A percentile compares a stretch with the other conserved stretches of the same genome.
phyloP scores from a whole-genome alignment of 1,284 basidiomycete genomes.

The Entoloma clypeatum region DNA sequence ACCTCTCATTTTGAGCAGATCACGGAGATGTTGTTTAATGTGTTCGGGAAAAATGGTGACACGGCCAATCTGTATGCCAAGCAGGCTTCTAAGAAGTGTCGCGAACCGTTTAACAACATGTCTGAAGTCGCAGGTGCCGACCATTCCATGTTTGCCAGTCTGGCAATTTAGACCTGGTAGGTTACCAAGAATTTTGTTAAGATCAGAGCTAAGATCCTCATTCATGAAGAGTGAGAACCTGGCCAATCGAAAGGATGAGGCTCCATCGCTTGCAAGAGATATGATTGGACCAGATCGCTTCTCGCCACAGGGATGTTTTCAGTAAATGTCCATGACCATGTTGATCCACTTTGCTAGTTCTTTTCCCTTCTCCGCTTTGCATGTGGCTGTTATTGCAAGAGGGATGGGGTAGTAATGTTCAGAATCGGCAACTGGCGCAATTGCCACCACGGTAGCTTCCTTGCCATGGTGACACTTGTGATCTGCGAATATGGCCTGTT shows the following conservation, averaged over 20 bases:
- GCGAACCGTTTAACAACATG: conserved; percentile 30
- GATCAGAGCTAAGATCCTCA: conserved; percentile 12
- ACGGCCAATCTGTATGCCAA: conserved; percentile 18
- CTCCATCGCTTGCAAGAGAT: conserved; percentile 27
- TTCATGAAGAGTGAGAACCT: conserved; percentile 19
- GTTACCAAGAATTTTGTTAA: conserved; percentile 14
- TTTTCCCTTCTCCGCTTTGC: conserved; percentile 23
- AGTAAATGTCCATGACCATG: conserved; percentile 14
- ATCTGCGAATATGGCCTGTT: conserved; percentile 12
- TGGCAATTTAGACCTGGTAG: conserved; percentile 23
- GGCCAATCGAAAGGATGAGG: conserved; percentile 21
- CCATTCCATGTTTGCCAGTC: conserved; percentile 15
- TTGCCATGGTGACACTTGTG: conserved; percentile 19
- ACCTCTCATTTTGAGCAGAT: conserved; percentile 16
- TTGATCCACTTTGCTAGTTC: conserved; percentile 19
- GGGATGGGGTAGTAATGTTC: conserved; percentile 23
- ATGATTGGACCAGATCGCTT: conserved; percentile 21
- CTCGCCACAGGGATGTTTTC: conserved; percentile 18
- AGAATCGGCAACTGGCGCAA: conserved; percentile 18
- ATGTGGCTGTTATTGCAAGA: conserved; percentile 22
- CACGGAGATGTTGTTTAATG: conserved; percentile 13
- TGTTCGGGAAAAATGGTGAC: conserved; percentile 13
- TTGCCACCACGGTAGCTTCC: conserved; percentile 26
- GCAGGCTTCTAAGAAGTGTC: conserved; percentile 18
- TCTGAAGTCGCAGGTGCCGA: conserved; percentile 27